Evolutionary conservation across 1,284 basidiomycete genomes (phyloP).

Genomic region (Tranzscheliella williamsii): DNA sequence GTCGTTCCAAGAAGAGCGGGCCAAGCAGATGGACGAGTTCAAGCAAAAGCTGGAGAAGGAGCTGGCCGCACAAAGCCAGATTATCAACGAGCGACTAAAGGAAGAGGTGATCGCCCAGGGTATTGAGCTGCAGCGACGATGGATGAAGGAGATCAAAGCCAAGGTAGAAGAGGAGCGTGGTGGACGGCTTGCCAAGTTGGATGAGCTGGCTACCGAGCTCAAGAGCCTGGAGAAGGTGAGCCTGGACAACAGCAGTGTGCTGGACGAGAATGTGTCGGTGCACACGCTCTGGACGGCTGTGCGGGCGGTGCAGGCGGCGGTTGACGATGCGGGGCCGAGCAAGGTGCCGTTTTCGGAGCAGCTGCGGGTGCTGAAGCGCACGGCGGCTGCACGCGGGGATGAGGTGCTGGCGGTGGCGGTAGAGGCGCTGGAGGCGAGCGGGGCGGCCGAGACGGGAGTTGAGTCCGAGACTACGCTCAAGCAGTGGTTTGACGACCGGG

Average conservation of each 20-base stretch:
- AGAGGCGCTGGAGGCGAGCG: constrained; percentile 67
- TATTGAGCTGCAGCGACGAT: constrained; percentile 92
- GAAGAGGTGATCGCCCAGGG: constrained; percentile 95
- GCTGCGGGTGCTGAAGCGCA: constrained; percentile 74
- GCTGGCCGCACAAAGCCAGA: constrained; percentile 82
- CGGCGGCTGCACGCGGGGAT: constrained; percentile 67
- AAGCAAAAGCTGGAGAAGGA: constrained; percentile 84
- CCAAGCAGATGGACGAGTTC: constrained; percentile 76
- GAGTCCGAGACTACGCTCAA: constrained; percentile 86
- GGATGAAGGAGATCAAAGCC: constrained; percentile 94
- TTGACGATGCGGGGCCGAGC: constrained; percentile 68
- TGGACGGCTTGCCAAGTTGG: constrained; percentile 89
- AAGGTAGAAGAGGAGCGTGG: constrained; percentile 95
- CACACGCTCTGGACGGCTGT: constrained; percentile 69
- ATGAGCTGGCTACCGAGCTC: constrained; percentile 84
- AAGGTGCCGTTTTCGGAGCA: constrained; percentile 85
- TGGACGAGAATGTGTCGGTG: constrained; percentile 85
- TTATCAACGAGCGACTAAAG: constrained; percentile 83
- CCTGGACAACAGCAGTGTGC: constrained; percentile 82
- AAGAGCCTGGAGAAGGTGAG: constrained; percentile 88
- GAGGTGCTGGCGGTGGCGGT: constrained; percentile 60
- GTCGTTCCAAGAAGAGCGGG: constrained; percentile 78
- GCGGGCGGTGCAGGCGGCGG: constrained; percentile 46
- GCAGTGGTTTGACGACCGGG: constrained; percentile 83
- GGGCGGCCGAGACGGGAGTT: constrained; percentile 77